A percentile compares a stretch with the other conserved stretches of the same genome.
These are phyloP conservation scores for Capronia epimyces DNA, from an alignment of 2,329 filamentous ascomycete genomes.

Conservation along the genomic window DNA sequence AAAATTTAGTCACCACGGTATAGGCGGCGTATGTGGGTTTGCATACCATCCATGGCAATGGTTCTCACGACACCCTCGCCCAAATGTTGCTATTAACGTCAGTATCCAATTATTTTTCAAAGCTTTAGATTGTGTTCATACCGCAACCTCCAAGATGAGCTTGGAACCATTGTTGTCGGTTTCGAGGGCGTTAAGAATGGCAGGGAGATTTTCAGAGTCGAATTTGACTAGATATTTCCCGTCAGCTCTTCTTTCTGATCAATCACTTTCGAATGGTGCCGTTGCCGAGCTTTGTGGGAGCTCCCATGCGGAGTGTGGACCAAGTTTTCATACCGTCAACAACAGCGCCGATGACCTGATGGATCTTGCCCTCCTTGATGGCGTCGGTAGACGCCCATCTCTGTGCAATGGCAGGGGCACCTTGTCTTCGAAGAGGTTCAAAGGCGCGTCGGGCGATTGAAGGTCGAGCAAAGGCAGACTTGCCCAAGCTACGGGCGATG, in stretches of 20 bases:
- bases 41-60: conserved; percentile 98
- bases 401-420: conserved; percentile 54
- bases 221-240: conserved; percentile 72
- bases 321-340: conserved; percentile 72
- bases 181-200: conserved; percentile 95
- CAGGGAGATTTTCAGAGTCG: conserved; percentile 83
- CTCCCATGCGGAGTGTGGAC: conserved; percentile 36
- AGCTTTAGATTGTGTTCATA: conserved; percentile 48
- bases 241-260: conserved; percentile 19
- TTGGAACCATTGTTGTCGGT: conserved; percentile 89
- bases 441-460: conserved; percentile 52
- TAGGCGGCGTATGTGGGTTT: background rate
- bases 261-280: conserved; percentile 18
- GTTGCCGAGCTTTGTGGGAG: conserved; percentile 36
- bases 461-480: conserved; percentile 52
- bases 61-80: conserved; percentile 98
- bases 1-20: background rate
- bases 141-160: conserved; percentile 92
- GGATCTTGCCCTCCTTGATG: conserved; percentile 57
- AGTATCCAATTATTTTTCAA: conserved; percentile 18
- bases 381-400: conserved; percentile 59
- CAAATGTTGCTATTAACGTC: conserved; percentile 77
- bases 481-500: conserved; percentile 60
- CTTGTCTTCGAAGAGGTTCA: conserved; percentile 53
- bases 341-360: conserved; percentile 95